Conservation (phyloP, 2,329 filamentous ascomycete species). For the Hyphodiscus sp. region DNA sequence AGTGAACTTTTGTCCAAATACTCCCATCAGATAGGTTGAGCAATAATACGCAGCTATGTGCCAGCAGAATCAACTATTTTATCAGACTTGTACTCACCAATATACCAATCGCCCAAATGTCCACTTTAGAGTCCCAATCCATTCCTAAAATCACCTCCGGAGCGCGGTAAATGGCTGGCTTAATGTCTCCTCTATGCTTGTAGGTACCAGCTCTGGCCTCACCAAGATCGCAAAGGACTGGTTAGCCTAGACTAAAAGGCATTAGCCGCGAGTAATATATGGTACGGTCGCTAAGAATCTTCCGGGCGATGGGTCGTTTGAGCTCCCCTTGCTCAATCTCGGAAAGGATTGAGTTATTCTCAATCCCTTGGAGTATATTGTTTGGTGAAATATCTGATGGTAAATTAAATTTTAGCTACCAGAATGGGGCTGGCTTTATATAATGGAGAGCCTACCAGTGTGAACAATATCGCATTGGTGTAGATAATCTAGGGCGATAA, state of each 20-base stretch:
- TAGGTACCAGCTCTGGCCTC: slow-evolving; percentile 34
- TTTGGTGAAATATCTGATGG: slow-evolving; percentile 38
- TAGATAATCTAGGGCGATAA: slow-evolving; percentile 39
- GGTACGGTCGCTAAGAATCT: slow-evolving; percentile 34
- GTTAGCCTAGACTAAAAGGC: slow-evolving; percentile 29
- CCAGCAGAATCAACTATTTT: slow-evolving; percentile 1
- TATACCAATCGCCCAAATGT: slow-evolving; percentile 41
- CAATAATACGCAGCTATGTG: slow-evolving; percentile 3
- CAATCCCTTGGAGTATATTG: slow-evolving; percentile 38
- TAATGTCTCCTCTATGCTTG: slow-evolving; percentile 33
- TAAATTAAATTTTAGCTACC: slow-evolving; percentile 12
- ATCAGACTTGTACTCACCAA: slow-evolving; percentile 35
- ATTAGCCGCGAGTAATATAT: slow-evolving; percentile 39
- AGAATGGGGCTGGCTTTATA: slow-evolving; percentile 1
- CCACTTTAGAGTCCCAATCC: slow-evolving; percentile 40
- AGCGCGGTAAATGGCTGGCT: slow-evolving; percentile 36
- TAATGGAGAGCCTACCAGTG: slow-evolving; percentile 33
- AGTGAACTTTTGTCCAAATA: slow-evolving; percentile 6
- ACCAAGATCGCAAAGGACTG: slow-evolving; percentile 39
- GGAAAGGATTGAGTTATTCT: slow-evolving; percentile 31
- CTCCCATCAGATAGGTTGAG: slow-evolving; percentile 8
- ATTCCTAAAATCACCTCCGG: slow-evolving; percentile 41
- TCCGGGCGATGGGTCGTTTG: slow-evolving; percentile 35
- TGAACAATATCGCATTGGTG: slow-evolving; percentile 42
- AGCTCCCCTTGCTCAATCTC: slow-evolving; percentile 37